Conservation (phyloP, 2,329 filamentous ascomycete species). For the Ceratocystis alfenasii region DNA sequence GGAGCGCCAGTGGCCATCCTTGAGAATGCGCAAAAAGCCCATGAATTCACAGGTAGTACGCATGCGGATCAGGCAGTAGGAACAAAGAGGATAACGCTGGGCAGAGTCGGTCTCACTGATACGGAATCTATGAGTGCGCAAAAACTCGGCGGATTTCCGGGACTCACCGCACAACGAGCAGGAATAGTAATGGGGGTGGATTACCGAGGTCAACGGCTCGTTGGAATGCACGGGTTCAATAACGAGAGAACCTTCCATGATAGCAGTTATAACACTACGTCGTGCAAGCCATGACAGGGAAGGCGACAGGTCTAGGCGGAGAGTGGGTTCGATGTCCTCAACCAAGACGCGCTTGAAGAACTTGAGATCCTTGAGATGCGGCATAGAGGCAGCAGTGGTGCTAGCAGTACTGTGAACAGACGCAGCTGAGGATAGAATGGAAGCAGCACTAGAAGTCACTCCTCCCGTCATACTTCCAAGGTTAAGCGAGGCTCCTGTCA, state of each 20-base stretch:
- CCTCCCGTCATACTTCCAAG: slow-evolving; percentile 20
- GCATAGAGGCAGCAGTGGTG: slow-evolving; percentile 27
- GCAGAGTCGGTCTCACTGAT: slow-evolving; percentile 77
- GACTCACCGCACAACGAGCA: slow-evolving; percentile 85
- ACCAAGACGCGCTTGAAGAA: slow-evolving; percentile 84
- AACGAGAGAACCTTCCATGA: slow-evolving; percentile 73
- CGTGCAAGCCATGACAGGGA: slow-evolving; percentile 89
- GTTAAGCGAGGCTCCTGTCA: slow-evolving; percentile 44
- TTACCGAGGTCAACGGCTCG: slow-evolving; percentile 38
- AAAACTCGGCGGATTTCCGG: slow-evolving; percentile 56
- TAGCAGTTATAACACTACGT: slow-evolving; percentile 67
- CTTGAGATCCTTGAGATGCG: slow-evolving; percentile 67
- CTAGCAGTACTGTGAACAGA: slow-evolving; percentile 38
- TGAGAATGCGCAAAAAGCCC: slow-evolving; percentile 79
- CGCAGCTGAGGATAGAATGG: slow-evolving; percentile 38
- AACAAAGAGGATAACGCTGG: slow-evolving; percentile 79
- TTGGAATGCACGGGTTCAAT: slow-evolving; percentile 72
- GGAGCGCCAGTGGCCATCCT: slow-evolving; percentile 81
- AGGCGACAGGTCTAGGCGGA: slow-evolving; percentile 78
- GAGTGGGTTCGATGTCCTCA: slow-evolving; percentile 89
- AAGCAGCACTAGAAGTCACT: slow-evolving; percentile 25
- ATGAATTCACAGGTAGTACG: slow-evolving; percentile 86
- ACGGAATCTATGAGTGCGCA: slow-evolving; percentile 76
- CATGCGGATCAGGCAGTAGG: slow-evolving; percentile 72
- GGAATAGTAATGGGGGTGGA: slow-evolving; percentile 47